A percentile compares a stretch with the other conserved stretches of the same genome.
phyloP scores from a whole-genome alignment of 768 basidiomycete species.

The Fibroporia radiculosa region DNA sequence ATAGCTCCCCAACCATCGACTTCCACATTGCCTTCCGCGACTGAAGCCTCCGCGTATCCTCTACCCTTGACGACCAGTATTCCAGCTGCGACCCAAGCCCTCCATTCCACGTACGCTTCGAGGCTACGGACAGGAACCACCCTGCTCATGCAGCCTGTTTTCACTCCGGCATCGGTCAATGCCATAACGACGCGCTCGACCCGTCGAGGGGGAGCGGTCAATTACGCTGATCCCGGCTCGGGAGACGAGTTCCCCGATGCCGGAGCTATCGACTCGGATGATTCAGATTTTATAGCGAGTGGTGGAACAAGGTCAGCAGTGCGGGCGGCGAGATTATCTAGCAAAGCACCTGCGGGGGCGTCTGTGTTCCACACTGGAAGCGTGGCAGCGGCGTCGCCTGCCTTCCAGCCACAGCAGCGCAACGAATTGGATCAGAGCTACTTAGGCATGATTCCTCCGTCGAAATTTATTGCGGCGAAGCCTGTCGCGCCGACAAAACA shows the following conservation, averaged over 20 bases:
- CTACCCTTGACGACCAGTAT: slow-evolving; percentile 28
- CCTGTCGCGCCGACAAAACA: slow-evolving; percentile 54
- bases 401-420: slow-evolving; percentile 28
- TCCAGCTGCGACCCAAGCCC: slow-evolving; percentile 53
- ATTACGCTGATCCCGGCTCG: slow-evolving; percentile 82
- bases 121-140: slow-evolving; percentile 87
- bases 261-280: slow-evolving; percentile 77
- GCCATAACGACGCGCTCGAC: slow-evolving; percentile 32
- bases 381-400: slow-evolving; percentile 25
- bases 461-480: slow-evolving; percentile 62
- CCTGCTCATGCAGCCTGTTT: slow-evolving; percentile 84
- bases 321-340: slow-evolving; percentile 20
- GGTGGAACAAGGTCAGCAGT: slow-evolving; percentile 52
- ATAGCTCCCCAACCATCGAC: slow-evolving; percentile 19
- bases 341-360: slow-evolving; percentile 27
- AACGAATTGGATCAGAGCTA: slow-evolving; percentile 82
- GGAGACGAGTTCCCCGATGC: slow-evolving; percentile 78
- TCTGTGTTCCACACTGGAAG: slow-evolving; percentile 46
- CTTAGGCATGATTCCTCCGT: slow-evolving; percentile 78
- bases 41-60: slow-evolving; percentile 33
- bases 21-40: slow-evolving; percentile 16
- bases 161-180: slow-evolving; percentile 27
- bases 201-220: slow-evolving; percentile 64
- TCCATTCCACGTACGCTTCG: slow-evolving; percentile 78
- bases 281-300: slow-evolving; percentile 73